phyloP scores from a whole-genome alignment of 2,329 filamentous ascomycete species.

The Trichophyton schoenleinii region DNA sequence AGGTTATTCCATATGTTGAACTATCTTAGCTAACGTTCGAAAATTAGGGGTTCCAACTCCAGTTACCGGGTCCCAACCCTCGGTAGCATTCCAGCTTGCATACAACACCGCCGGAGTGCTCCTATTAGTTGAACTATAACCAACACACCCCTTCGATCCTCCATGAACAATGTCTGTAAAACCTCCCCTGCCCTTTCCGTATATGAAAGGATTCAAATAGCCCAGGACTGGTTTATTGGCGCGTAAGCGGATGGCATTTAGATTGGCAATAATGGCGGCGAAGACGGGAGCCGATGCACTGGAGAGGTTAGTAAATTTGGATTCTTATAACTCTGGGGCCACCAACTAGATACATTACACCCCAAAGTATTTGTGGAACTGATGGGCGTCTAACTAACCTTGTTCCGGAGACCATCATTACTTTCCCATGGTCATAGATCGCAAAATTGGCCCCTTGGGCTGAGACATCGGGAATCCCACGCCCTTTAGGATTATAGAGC shows the following conservation, averaged over 20 bases:
- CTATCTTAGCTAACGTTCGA: conserved; percentile 4
- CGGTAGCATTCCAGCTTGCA: conserved; percentile 40
- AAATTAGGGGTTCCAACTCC: conserved; percentile 29
- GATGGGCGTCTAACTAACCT: conserved; percentile 19
- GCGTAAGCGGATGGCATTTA: conserved; percentile 51
- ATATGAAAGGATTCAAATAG: conserved; percentile 53
- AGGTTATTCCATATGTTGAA: background rate
- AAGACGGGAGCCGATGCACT: conserved; percentile 50
- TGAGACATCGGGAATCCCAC: conserved; percentile 50
- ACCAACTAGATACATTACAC: no score
- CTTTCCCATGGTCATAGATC: conserved; percentile 28
- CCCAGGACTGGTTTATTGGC: conserved; percentile 43
- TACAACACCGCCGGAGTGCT: conserved; percentile 30
- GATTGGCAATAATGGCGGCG: conserved; percentile 49
- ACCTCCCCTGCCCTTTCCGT: conserved; percentile 33
- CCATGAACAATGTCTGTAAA: conserved; percentile 39
- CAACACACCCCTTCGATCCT: conserved; percentile 35
- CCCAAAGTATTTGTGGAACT: no score
- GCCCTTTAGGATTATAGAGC: conserved; percentile 40
- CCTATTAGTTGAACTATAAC: conserved; percentile 27
- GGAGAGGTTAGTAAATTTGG: background rate
- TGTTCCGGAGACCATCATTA: conserved; percentile 36
- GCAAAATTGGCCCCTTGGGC: conserved; percentile 39
- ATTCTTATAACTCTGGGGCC: no score
- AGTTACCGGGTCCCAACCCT: conserved; percentile 40